These are phyloP conservation scores for Pseudogymnoascus sp. DNA, from an alignment of 2,329 filamentous ascomycete species.

Conservation along the genomic window DNA sequence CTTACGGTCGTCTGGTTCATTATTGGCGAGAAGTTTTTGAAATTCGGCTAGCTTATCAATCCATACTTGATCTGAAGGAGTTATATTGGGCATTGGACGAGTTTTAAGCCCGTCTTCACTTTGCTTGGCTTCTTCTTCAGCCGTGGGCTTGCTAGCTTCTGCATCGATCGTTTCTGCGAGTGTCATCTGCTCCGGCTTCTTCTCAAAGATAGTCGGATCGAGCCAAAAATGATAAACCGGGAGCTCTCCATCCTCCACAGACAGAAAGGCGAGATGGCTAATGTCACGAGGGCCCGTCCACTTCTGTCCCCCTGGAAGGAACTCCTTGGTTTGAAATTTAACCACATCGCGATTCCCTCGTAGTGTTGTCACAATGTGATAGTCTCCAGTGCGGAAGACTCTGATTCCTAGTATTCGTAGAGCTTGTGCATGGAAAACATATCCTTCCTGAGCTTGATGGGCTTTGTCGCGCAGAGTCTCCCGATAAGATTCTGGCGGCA, in stretches of 20 bases:
- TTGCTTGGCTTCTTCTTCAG: neutral
- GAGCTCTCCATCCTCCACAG: neutral
- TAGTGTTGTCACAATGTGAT: neutral
- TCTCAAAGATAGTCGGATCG: neutral
- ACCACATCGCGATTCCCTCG: neutral
- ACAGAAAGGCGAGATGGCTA: neutral
- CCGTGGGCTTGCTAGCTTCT: neutral
- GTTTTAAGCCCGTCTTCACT: neutral
- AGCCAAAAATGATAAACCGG: neutral
- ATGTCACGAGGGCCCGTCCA: neutral
- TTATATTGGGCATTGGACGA: slow-evolving; percentile 13
- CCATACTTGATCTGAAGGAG: slow-evolving; percentile 14
- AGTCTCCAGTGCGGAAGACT: slow-evolving; percentile 6
- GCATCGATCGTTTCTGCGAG: neutral
- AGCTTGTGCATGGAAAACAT: slow-evolving; percentile 1
- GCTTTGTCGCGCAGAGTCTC: neutral
- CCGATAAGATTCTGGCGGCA: neutral
- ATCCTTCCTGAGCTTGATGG: neutral
- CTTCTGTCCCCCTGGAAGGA: neutral
- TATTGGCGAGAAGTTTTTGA: slow-evolving; percentile 4
- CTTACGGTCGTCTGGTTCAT: neutral
- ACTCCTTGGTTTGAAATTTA: slow-evolving; percentile 2
- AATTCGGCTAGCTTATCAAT: slow-evolving; percentile 8
- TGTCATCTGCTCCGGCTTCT: neutral
- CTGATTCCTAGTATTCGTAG: neutral